Evolutionary conservation across 2,329 filamentous ascomycete genomes (phyloP), one percentile per base, ranked within the genome.

Genomic region (Claviceps citrina): DNA sequence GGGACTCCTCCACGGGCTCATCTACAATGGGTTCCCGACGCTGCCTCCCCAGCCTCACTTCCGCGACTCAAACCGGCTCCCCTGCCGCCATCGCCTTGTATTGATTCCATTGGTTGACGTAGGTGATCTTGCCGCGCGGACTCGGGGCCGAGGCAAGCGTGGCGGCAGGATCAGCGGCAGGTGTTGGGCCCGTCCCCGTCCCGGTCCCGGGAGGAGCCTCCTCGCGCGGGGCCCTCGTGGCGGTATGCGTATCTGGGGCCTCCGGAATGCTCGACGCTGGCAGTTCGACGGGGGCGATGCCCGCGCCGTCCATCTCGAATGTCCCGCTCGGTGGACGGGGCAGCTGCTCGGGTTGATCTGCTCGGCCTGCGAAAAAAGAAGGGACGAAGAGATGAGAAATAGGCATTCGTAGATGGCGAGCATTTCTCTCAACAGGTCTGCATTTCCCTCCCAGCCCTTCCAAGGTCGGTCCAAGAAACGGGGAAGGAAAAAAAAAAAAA

Each of bases 301-400:
- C 52, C 7, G 54, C 54, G 19, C 51, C 59, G 41, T 62, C 60
- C 59, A 63, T 61, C 44, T 63, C 60, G 42, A 57, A 60, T n/a
- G 55, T 48, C 40, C 49, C 50, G 42, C 46, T 51, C 13, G 42
- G 44, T 7, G 56, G 53, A 12, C 43, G 50, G 37, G 49, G 45
- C 24, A 47, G 49, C 39, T 56, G 47, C n/a, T 49, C 44, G 18
- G 49, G 46, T 39, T 47, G 52, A 48, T 62, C 59, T 31, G 42
- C 52, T 38, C 59, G 55, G 1, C 60, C 60, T 63, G 42, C 6
- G 15, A n/a, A 9, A 20, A 13, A 15, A 2, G n/a, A 18, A 20
- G 7, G 13, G 7, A 16, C 8, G 7, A 8, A 19, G 30, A 31
- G 7, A 15, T n/a, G 12, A 30, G n/a, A 12, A 27, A 27, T 4